Percentiles rank a stretch among this genome's conserved stretches.
Evolutionary conservation across 2,329 filamentous ascomycete species (phyloP).

Genomic region (Coniella lustricola): DNA sequence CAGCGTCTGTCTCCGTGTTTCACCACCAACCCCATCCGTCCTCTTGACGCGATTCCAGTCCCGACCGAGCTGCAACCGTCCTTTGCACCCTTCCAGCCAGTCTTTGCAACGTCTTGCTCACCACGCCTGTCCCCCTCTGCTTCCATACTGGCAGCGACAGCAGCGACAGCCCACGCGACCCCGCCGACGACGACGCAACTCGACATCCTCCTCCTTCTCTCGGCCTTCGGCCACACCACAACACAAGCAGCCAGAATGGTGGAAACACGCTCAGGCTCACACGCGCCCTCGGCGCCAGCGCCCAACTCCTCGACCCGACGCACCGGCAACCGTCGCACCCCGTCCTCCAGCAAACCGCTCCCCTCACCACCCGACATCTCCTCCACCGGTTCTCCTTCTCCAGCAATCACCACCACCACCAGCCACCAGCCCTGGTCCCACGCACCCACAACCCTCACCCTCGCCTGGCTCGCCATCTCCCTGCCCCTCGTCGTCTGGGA

Average conservation of each 20-base stretch:
- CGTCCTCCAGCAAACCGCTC: not conserved
- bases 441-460: constrained; percentile 37
- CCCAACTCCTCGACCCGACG: constrained; percentile 3
- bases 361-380: constrained; percentile 3
- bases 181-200: not conserved
- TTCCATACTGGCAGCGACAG: too few relatives aligned
- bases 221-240: not conserved
- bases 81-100: too few relatives aligned
- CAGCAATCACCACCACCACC: too few relatives aligned
- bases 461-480: constrained; percentile 68
- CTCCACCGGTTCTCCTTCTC: constrained; percentile 6
- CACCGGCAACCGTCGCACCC: not conserved
- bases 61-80: too few relatives aligned
- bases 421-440: constrained; percentile 32
- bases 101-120: too few relatives aligned
- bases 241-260: constrained; percentile 7
- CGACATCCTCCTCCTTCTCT: not conserved
- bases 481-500: constrained; percentile 80
- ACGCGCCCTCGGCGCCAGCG: constrained; percentile 7
- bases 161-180: not conserved
- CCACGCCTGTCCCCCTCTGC: too few relatives aligned
- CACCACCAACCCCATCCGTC: too few relatives aligned
- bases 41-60: too few relatives aligned
- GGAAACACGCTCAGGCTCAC: constrained; percentile 14
- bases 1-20: too few relatives aligned